Conservation (phyloP, 805 yeast genomes). For the Nakazawaea ishiwadae region DNA sequence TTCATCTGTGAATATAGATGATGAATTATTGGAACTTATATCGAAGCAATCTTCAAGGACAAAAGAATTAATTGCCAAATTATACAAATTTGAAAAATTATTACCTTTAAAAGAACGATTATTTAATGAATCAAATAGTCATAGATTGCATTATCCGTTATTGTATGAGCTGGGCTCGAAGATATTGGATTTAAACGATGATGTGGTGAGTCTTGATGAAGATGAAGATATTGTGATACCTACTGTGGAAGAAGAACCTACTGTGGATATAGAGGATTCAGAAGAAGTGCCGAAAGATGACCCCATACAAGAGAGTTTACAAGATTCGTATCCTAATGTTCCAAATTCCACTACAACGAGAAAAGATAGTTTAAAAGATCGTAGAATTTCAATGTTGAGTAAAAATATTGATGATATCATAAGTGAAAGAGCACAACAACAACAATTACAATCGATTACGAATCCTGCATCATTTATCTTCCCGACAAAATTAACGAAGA, state of each 20-base stretch:
- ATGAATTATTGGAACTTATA: slow-evolving; percentile 13
- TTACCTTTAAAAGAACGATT: slow-evolving; percentile 33
- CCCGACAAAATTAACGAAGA: slow-evolving; percentile 6
- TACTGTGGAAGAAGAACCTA: slow-evolving; percentile 16
- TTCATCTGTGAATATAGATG: slow-evolving; percentile 5
- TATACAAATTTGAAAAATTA: slow-evolving; percentile 29
- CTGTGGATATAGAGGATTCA: slow-evolving; percentile 4
- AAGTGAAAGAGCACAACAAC: slow-evolving; percentile 18
- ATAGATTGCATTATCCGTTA: slow-evolving; percentile 38
- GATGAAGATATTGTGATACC: slow-evolving; percentile 11
- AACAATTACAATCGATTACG: slow-evolving; percentile 17
- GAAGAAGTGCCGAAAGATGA: not conserved
- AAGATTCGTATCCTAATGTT: slow-evolving; percentile 13
- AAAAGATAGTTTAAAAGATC: slow-evolving; percentile 3
- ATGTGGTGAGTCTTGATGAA: slow-evolving; percentile 10
- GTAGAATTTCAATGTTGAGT: slow-evolving; percentile 8
- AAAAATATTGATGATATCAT: slow-evolving; percentile 10
- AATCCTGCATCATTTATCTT: slow-evolving; percentile 8
- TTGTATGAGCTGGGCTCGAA: slow-evolving; percentile 25
- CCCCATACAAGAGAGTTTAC: slow-evolving; percentile 16
- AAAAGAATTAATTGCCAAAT: slow-evolving; percentile 21
- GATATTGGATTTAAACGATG: slow-evolving; percentile 15
- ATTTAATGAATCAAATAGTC: slow-evolving; percentile 29
- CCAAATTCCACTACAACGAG: not conserved
- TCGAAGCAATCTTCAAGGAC: slow-evolving; percentile 14